Evolutionary conservation across 1,284 basidiomycete genomes (phyloP).

Genomic region (Leccinum subrobustum): DNA sequence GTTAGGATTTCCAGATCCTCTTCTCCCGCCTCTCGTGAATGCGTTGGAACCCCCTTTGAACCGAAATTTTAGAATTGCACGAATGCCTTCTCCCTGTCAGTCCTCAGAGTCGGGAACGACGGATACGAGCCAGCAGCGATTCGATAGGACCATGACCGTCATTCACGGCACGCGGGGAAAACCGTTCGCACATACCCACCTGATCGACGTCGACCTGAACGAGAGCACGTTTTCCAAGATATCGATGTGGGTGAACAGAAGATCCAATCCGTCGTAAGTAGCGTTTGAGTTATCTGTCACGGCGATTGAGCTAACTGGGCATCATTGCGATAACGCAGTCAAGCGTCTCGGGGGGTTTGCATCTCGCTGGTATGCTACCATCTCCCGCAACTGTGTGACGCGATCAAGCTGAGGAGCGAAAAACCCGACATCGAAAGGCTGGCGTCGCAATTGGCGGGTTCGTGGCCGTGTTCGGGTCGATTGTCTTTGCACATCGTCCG

Average conservation of each 20-base stretch:
- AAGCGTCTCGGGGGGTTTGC: slow-evolving; percentile 24
- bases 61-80: slow-evolving; percentile 18
- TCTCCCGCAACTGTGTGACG: slow-evolving; percentile 19
- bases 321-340: slow-evolving; percentile 8
- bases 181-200: slow-evolving; percentile 22
- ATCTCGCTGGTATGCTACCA: slow-evolving; percentile 31
- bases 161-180: slow-evolving; percentile 21
- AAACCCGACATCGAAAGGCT: slow-evolving; percentile 7
- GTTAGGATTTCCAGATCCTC: slow-evolving; percentile 1
- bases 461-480: slow-evolving; percentile 25
- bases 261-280: slow-evolving; percentile 24
- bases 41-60: slow-evolving; percentile 20
- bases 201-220: slow-evolving; percentile 23
- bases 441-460: slow-evolving; percentile 17
- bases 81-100: neutral
- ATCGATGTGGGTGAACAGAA: slow-evolving; percentile 26
- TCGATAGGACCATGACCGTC: slow-evolving; percentile 19
- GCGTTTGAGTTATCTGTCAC: neutral
- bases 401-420: slow-evolving; percentile 1
- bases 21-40: slow-evolving; percentile 17
- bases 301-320: neutral
- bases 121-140: slow-evolving; percentile 12
- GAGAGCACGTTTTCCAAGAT: slow-evolving; percentile 22
- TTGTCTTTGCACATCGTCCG: slow-evolving; percentile 19
- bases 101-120: neutral